Percentiles rank a stretch among this genome's conserved stretches.
Conservation (phyloP, 257 asterid species). For the Solanum clarkiae region DNA sequence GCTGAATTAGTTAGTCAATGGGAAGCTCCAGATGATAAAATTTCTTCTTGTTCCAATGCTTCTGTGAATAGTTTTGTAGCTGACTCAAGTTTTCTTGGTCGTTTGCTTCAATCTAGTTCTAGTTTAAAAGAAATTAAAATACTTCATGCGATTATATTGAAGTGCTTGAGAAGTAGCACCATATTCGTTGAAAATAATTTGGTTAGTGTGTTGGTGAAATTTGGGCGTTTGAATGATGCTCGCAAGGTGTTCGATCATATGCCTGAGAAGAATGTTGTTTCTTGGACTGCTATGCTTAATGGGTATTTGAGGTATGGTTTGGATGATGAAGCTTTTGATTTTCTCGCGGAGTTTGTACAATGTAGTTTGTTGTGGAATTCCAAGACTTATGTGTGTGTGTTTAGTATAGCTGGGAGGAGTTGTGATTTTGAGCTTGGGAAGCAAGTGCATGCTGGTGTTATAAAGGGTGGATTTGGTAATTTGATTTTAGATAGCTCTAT, state of each 20-base stretch:
- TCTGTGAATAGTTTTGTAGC: not conserved
- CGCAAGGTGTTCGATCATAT: conserved; percentile 65
- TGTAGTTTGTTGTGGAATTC: conserved; percentile 44
- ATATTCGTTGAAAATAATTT: conserved; percentile 49
- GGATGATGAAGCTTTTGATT: conserved; percentile 29
- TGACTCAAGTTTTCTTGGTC: conserved; percentile 23
- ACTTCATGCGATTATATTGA: conserved; percentile 37
- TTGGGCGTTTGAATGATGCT: conserved; percentile 45
- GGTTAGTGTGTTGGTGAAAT: conserved; percentile 36
- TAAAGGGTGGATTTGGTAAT: conserved; percentile 45
- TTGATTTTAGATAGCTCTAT: conserved; percentile 50
- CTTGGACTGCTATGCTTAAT: conserved; percentile 94
- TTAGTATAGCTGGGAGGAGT: conserved; percentile 45
- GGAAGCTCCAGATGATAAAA: not conserved
- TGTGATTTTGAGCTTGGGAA: conserved; percentile 54
- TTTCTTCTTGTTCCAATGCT: not conserved
- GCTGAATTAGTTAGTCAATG: not conserved
- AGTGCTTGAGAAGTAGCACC: conserved; percentile 12
- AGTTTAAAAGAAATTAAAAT: conserved; percentile 23
- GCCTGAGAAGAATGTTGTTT: conserved; percentile 58
- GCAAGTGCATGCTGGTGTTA: conserved; percentile 50
- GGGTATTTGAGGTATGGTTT: conserved; percentile 58
- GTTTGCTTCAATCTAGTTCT: conserved; percentile 48
- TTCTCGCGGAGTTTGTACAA: conserved; percentile 38
- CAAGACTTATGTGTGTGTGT: conserved; percentile 59